Base-by-base conservation (phyloP, 441 rosid genomes). In the Euphorbia corollata region DNA sequence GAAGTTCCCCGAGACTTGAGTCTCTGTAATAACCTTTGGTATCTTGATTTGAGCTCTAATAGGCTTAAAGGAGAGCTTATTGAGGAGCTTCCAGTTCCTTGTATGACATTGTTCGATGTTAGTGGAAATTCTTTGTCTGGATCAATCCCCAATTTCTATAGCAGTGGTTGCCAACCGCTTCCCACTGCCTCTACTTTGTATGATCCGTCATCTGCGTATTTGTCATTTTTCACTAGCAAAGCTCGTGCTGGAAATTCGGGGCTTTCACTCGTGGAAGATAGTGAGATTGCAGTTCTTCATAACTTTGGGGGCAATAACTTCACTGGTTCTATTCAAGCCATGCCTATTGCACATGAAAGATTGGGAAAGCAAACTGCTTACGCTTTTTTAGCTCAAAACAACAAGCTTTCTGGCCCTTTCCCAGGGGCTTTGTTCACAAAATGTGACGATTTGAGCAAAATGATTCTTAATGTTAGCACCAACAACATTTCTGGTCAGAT, bases 21-120 rank as follows among this genome's bases (percentile, higher is more conserved):
- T 62, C 55, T 9, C 59, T 86, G 91, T 77, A 72, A 61, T 70
- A 84, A 75, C 69, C 64, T 86, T 45, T 73, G 38, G 39, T 75
- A 77, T 53, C 83, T 86, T 62, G 85, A 86, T 61, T 70, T 86
- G 61, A 81, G 85, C 65, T 78, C 74, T 32, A 84, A 82, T 75
- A 70, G 67, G 61, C 83, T 86, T 13, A 56, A 55, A 2, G 87
- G 88, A 30, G 69, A 76, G 73, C 84, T 86, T 71, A 20, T 39
- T 41, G 74, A 59, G 66, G 81, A 81, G 61, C 77, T 86, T 63
- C 54, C 74, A 23, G 84, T 86, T 47, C 85, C 91, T 64, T 86
- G 91, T 56, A 86, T 82, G 85, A 65, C 74, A 30, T 12, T 86
- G 63, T 86, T 86, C 36, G 84, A 86, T 64, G 77, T 86, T 51